Evolutionary conservation across 345 rosid genomes (phyloP).

Genomic region (Erysimum cheiranthoides): DNA sequence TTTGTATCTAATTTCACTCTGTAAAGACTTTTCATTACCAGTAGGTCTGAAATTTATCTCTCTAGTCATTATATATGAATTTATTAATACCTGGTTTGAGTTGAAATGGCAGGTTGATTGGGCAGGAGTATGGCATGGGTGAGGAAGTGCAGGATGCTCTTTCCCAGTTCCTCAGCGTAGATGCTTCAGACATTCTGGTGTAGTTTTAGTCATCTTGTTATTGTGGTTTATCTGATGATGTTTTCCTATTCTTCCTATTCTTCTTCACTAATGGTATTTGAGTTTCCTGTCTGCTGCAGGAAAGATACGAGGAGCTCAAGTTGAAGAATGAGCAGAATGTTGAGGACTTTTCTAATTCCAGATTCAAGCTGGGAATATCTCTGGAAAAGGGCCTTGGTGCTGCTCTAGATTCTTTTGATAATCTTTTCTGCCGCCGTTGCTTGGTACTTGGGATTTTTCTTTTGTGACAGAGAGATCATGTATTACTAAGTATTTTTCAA

Average conservation of each 20-base stretch:
- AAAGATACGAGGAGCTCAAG: slow-evolving; percentile 65
- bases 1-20: slow-evolving; percentile 4
- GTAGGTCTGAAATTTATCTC: not conserved
- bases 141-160: slow-evolving; percentile 70
- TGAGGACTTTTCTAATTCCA: slow-evolving; percentile 55
- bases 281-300: slow-evolving; percentile 58
- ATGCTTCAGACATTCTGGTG: slow-evolving; percentile 76
- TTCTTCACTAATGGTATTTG: slow-evolving; percentile 32
- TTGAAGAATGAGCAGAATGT: slow-evolving; percentile 58
- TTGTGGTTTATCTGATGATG: slow-evolving; percentile 12
- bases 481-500: slow-evolving; percentile 9
- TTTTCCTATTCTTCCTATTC: slow-evolving; percentile 33
- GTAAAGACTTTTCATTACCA: slow-evolving; percentile 7
- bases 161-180: slow-evolving; percentile 71
- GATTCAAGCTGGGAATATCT: slow-evolving; percentile 60
- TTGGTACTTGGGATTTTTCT: slow-evolving; percentile 59
- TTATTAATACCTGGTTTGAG: slow-evolving; percentile 17
- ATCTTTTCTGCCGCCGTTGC: slow-evolving; percentile 98
- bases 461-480: slow-evolving; percentile 28
- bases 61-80: not conserved
- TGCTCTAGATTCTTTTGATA: slow-evolving; percentile 98
- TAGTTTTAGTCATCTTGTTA: slow-evolving; percentile 36
- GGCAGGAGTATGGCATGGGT: slow-evolving; percentile 74
- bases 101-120: slow-evolving; percentile 69
- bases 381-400: slow-evolving; percentile 82